Conservation (phyloP, 768 basidiomycete genomes). For the Agaricus subrufescens region DNA sequence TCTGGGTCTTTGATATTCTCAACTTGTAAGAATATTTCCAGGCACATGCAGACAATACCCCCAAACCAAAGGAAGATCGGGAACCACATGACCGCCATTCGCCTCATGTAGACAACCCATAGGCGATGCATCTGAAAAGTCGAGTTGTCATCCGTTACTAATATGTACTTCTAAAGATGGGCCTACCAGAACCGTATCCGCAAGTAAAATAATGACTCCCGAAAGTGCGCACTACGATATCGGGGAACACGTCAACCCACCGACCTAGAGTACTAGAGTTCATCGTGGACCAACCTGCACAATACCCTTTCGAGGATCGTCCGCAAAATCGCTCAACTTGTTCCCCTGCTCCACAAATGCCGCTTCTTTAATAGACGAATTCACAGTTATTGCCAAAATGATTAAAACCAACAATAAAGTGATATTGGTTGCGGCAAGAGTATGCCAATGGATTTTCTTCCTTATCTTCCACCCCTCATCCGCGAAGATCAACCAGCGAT, state of each 20-base stretch:
- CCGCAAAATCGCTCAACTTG: not conserved
- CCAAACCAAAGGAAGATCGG: constrained; percentile 8
- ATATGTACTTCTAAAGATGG: not conserved
- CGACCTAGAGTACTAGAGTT: not conserved
- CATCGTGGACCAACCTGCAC: not conserved
- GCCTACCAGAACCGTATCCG: not conserved
- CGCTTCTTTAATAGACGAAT: not conserved
- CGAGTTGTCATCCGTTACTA: not conserved
- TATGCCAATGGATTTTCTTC: constrained; percentile 1
- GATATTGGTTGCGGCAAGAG: not conserved
- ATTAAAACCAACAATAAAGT: not conserved
- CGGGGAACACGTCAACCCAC: not conserved
- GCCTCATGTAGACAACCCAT: constrained; percentile 3
- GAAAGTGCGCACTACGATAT: not conserved
- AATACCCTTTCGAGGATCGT: not conserved
- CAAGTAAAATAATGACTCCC: not conserved
- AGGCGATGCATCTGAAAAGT: constrained; percentile 7
- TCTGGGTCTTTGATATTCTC: not conserved
- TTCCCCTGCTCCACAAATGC: not conserved
- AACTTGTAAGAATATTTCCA: constrained; percentile 3
- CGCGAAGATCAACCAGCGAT: constrained; percentile 2
- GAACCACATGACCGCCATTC: not conserved
- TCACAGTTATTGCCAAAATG: not conserved
- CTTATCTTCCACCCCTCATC: constrained; percentile 7
- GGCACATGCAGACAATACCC: constrained; percentile 1